Conservation (phyloP, 129 eudicot genomes). For the Solidago caesia region DNA sequence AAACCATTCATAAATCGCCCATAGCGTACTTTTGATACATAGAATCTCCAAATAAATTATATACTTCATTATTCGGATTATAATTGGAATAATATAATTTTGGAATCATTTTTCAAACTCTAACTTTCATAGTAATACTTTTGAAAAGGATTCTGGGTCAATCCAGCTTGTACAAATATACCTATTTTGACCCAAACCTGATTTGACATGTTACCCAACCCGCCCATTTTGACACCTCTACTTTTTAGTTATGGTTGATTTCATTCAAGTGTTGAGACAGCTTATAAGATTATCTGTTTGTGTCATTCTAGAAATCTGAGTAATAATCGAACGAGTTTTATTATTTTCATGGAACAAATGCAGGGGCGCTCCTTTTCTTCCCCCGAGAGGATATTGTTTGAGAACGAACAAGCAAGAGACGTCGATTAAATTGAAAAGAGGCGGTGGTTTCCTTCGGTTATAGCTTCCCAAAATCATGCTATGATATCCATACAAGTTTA, state of each 20-base stretch:
- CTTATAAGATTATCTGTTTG: neutral
- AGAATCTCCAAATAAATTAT: neutral
- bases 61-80: neutral
- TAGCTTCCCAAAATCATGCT: slow-evolving; percentile 3
- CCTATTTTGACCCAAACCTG: neutral
- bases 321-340: neutral
- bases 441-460: neutral
- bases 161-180: neutral
- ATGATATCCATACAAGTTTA: neutral
- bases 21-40: neutral
- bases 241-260: neutral
- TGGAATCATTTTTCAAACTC: neutral
- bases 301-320: slow-evolving; percentile 4
- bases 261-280: neutral
- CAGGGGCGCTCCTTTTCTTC: slow-evolving; percentile 3
- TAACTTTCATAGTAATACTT: neutral
- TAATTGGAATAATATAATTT: neutral
- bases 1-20: neutral
- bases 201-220: neutral
- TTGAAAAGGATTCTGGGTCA: neutral
- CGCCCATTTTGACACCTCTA: neutral
- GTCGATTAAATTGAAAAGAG: neutral
- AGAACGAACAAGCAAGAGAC: neutral
- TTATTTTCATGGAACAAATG: neutral
- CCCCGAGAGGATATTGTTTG: neutral